Base-by-base conservation (phyloP, 148 eudicot species). In the Rhododendron williamsianum region DNA sequence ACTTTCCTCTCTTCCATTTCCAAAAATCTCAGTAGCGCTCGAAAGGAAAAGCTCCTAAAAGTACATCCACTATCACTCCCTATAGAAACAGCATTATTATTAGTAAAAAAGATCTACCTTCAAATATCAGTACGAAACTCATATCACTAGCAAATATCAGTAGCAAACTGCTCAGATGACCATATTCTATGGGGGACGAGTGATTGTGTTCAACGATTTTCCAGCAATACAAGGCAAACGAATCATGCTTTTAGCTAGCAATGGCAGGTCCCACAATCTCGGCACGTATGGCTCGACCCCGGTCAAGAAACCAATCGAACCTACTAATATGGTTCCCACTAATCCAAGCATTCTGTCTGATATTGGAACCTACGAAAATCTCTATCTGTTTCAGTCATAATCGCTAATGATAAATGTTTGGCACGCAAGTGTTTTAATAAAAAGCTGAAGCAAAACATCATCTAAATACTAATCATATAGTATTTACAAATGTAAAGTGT, bases 171-270 rank as follows among this genome's bases (percentile, higher is more conserved):
- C 94, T 16, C 96, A 87, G 76, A 93, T 95, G 98, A 97, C 99
- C 82, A 97, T 97, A 9, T 97, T 97, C 88, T 95, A 94, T 71
- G 92, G 83, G 8, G 99, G 99, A 19, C 92, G 94, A 88, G 99
- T 97, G 15, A 84, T 97, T 0, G 95, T 95, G 21, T 88, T 95
- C 86, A 89, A 94, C 77, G 96, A 95, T 77, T 90, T 94, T 72
- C 94, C 98, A 0, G 91, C 94, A 0, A 94, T 0, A 97, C 38
- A 36, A 92, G 87, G 99, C 98, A 1, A 92, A 88, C 83, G 96
- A 97, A 82, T 97, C 78, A 90, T 97, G 91, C 87, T 86, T 54
- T 85, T 97, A 23, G 99, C 99, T n/a, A 89, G 87, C 90, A 87
- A 82, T 11, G 87, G 86, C 36, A 85, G 87, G 69, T 7, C 81